Evolutionary conservation across 2,329 filamentous ascomycete genomes (phyloP), one percentile per base, ranked within the genome.

Genomic region (Ophiosphaerella narmari): DNA sequence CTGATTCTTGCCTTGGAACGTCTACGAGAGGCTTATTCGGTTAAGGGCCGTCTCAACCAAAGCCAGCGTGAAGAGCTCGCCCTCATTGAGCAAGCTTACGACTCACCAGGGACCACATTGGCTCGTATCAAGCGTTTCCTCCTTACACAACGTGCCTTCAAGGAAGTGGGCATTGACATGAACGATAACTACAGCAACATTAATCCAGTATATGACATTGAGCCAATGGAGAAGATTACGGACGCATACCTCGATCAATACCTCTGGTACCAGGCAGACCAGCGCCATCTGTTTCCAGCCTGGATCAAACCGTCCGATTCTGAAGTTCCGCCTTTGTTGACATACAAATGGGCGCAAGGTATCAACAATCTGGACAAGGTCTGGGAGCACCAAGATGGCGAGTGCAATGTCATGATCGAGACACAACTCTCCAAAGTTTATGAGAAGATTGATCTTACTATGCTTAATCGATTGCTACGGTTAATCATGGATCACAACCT

Each of bases 241-340:
- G 94, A 99, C 75, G 95, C 94, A 2, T 99, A 99, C 66, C 84
- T 99, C 41, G 94, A 99, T 67, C 95, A 99, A 69, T 99, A 99
- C 67, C 82, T 99, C 8, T 99, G 95, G 94, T 99, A 99, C 70
- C 94, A 99, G 75, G 94, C 95, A 36, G 94, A 99, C 66, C 93
- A 97, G 74, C 87, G 94, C 45, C 92, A 97, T 72, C 81, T 99
- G 38, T 99, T 99, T 81, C 94, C 94, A 2, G 89, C 91, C 14
- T 99, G 94, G 94, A 97, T 99, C 77, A 99, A 99, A 79, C 94
- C 94, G 7, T 97, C 94, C 0, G 94, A 99, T 71, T 96, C 93
- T 0, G 95, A 99, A 74, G 94, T 99, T 0, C 94, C 95, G 2
- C 94, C 94, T 23, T 79, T 99, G 13, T 78, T 99, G 52, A 90